Conservation (phyloP, 2,329 filamentous ascomycete genomes). For the Diaporthe sp. region DNA sequence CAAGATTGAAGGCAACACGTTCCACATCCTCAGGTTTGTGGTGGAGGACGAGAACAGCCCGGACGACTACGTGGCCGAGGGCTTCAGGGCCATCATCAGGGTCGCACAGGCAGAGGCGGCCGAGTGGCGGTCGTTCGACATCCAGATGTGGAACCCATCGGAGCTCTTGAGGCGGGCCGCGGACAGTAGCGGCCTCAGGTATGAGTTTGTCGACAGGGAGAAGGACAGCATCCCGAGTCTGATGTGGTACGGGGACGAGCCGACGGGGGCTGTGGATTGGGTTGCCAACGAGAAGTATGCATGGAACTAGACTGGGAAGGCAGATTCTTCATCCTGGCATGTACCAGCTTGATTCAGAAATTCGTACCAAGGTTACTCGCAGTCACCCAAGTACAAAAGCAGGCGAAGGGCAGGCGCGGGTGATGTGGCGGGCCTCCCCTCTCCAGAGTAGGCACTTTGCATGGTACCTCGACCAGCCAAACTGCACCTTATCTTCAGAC, state of each 20-base stretch:
- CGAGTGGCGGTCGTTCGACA: constrained; percentile 74
- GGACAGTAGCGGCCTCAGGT: constrained; percentile 57
- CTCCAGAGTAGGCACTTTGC: background rate
- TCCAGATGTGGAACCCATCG: constrained; percentile 88
- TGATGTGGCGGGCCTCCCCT: constrained; percentile 10
- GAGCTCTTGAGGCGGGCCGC: constrained; percentile 61
- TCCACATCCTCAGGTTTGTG: constrained; percentile 77
- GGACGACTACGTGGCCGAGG: constrained; percentile 57
- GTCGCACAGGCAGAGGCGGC: constrained; percentile 77
- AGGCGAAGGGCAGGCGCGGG: background rate
- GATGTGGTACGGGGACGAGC: constrained; percentile 73
- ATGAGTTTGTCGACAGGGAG: constrained; percentile 66
- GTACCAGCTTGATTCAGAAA: too few relatives aligned
- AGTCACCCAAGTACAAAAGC: background rate
- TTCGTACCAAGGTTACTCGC: too few relatives aligned
- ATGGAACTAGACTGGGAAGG: constrained; percentile 69
- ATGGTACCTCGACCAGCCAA: background rate
- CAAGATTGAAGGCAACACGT: constrained; percentile 68
- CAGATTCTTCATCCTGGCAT: too few relatives aligned
- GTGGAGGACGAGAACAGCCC: constrained; percentile 64
- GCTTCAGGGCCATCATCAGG: constrained; percentile 71
- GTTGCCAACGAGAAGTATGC: constrained; percentile 81
- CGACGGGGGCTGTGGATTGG: constrained; percentile 71
- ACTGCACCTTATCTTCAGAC: background rate
- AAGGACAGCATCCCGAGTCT: constrained; percentile 76